phyloP scores from a whole-genome alignment of 768 basidiomycete genomes.

The Mrakia blollopis region DNA sequence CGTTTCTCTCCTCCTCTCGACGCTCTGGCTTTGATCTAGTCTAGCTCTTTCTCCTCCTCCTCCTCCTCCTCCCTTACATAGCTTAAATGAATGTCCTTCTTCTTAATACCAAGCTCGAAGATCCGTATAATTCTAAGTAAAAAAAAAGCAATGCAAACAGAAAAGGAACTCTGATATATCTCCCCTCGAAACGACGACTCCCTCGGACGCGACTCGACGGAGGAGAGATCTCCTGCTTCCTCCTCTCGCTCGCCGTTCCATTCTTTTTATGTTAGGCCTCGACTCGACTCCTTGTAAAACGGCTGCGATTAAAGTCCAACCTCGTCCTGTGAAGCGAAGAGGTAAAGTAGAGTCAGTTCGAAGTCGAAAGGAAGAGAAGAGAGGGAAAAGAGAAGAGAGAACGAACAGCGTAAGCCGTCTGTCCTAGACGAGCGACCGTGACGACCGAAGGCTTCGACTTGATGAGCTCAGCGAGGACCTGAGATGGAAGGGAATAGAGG shows the following conservation, averaged over 20 bases:
- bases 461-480: constrained; percentile 65
- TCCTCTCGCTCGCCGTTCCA: neutral
- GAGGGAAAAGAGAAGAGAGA: neutral
- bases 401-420: constrained; percentile 65
- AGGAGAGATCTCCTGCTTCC: neutral
- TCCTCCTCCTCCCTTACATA: neutral
- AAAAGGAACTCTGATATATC: no score
- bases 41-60: no score
- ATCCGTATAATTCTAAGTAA: no score
- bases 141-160: neutral
- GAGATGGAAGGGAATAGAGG: constrained; percentile 11
- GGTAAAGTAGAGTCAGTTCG: neutral
- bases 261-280: neutral
- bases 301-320: neutral
- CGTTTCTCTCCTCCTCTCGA: neutral
- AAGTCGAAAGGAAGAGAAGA: neutral
- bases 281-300: no score
- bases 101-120: no score
- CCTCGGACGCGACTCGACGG: neutral
- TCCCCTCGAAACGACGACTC: no score
- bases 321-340: neutral
- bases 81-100: no score
- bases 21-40: neutral
- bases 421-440: constrained; percentile 68
- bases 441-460: constrained; percentile 80